Evolutionary conservation across 768 basidiomycete species (phyloP).

Genomic region (Candolleomyces efflorescens): DNA sequence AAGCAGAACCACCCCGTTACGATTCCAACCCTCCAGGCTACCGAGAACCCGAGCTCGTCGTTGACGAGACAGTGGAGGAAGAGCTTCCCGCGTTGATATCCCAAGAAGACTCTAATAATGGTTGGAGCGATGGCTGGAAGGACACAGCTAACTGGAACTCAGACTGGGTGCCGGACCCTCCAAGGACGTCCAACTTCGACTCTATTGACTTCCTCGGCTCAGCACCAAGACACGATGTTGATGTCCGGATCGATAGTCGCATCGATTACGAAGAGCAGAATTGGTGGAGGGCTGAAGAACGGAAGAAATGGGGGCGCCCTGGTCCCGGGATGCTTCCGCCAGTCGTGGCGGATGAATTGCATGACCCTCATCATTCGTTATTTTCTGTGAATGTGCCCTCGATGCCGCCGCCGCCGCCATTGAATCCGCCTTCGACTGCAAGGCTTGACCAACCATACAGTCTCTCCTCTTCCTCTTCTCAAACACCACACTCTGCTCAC

Average conservation of each 20-base stretch:
- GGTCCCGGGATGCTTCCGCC: constrained; percentile 71
- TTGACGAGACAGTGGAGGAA: constrained; percentile 34
- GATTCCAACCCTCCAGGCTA: constrained; percentile 30
- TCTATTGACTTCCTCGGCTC: constrained; percentile 21
- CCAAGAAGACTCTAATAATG: constrained; percentile 17
- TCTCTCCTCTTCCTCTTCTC: neutral
- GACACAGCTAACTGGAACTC: constrained; percentile 13
- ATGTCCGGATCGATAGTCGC: constrained; percentile 55
- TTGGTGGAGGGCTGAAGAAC: constrained; percentile 64
- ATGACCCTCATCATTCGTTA: constrained; percentile 69
- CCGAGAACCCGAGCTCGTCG: constrained; percentile 54
- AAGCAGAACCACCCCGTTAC: constrained; percentile 35
- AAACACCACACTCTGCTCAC: constrained; percentile 4
- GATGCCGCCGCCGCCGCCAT: constrained; percentile 12
- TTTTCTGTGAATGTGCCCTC: constrained; percentile 51
- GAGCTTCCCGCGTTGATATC: constrained; percentile 39
- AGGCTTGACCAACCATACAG: constrained; percentile 7
- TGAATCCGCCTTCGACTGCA: constrained; percentile 7
- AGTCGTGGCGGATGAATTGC: constrained; percentile 59
- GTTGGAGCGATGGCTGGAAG: constrained; percentile 17
- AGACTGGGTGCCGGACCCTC: neutral
- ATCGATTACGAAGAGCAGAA: constrained; percentile 53
- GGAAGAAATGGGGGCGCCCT: constrained; percentile 47
- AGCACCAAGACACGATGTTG: constrained; percentile 16
- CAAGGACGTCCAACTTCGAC: constrained; percentile 16